Evolutionary conservation across 2,329 filamentous ascomycete species (phyloP), one percentile per base, ranked within the genome.

Genomic region (Aureobasidium subglaciale): DNA sequence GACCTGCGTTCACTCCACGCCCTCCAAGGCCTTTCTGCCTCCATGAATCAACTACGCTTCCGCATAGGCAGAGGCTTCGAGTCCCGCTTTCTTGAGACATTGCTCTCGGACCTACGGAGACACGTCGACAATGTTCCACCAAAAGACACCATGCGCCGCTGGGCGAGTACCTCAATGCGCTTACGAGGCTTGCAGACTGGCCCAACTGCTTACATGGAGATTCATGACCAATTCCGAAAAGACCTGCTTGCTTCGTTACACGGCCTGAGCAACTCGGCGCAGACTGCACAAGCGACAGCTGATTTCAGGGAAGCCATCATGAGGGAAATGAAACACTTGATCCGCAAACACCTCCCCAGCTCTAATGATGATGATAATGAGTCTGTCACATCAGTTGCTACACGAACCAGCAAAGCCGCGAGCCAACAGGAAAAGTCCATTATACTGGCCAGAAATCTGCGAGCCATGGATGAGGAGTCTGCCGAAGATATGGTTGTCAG

Each of bases 321-420:
- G 59, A 85, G 88, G 48, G 93, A 99, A 70, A 86, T 97, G 68
- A 87, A 92, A 63, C 84, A 82, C 30, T 76, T 97, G 46, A 92
- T 99, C 48, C 82, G 90, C 54, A 83, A 84, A 56, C 87, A 92
- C 22, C 77, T 99, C 35, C 93, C 93, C 0, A 96, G 90, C 65
- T 95, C 92, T 10, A 93, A 84, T 63, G 93, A 99, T 58, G 92
- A 97, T 62, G 93, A 99, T 67, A 88, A 86, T 59, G 89, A 93
- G 85, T 92, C 71, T 38, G 56, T 60, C 20, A 59, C 59, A 4
- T 71, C 68, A 1, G 80, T 85, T 0, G 95, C 91, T 3, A 96
- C 92, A 1, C 75, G 83, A 59, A 82, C 83, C 38, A 85, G 85
- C 25, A 81, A 81, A 57, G 81, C 84, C 60, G 74, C 85, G 38